Evolutionary conservation across 768 basidiomycete genomes (phyloP), one percentile per base, ranked within the genome.

Genomic region (Xerocomus spinulosus): DNA sequence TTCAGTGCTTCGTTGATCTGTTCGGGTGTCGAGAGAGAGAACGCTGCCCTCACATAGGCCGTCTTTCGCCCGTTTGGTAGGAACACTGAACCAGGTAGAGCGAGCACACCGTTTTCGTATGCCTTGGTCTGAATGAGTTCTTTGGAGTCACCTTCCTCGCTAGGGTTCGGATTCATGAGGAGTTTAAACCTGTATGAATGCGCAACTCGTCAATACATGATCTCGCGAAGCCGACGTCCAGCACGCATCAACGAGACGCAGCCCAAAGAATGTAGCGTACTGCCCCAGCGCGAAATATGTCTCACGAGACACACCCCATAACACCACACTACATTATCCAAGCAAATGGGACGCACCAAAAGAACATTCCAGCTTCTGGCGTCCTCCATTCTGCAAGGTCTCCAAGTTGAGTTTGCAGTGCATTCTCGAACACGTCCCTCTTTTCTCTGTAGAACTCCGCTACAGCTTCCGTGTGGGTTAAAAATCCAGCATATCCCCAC

Each of bases 341-440:
- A 50, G 56, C 41, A 9, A 30, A 42, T 28, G 10, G 42, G 37
- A 60, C 80, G 21, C 33, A 83, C 87, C 89, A 94, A 64, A 91
- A 82, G 73, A 95, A 94, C 88, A 94, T 88, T 53, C 89, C 87
- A 20, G 87, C 81, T 56, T 83, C 81, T 9, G 88, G 89, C 0
- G 72, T 66, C 45, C 62, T 70, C 85, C 85, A 87, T 64, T 85
- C 80, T 15, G 82, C 91, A 26, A 94, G 71, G 3, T 82, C 90
- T 41, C 72, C 69, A n/a, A 96, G 78, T 64, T 95, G 79, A 59
- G 77, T 80, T 58, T 78, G 73, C 73, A 92, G 81, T 41, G 86
- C 83, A 2, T 62, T 64, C 64, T 91, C 86, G 63, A 96, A 95
- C 18, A 82, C 72, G 56, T 91, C 83, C 47, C 90, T 74, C 68